Base-by-base conservation (phyloP, 495 filamentous ascomycete genomes). In the Talaromyces nanjingensis region DNA sequence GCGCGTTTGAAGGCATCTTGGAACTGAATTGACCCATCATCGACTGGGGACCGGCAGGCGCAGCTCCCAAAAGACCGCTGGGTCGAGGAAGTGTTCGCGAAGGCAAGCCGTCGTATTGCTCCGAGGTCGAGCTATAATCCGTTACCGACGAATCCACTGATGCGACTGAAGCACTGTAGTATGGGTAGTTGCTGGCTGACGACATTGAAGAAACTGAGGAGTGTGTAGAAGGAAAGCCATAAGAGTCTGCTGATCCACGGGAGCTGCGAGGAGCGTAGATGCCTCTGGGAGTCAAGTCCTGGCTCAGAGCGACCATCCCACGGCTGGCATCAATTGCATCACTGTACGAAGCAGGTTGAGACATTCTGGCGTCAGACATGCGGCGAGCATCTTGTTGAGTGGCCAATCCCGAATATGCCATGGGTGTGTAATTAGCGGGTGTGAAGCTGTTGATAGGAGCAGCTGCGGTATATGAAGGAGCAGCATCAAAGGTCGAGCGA, bases 11-110 rank as follows among this genome's bases (percentile, higher is more conserved):
- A 9, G 91, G 91, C 56, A 97, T 88, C 74, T 97, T 98, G 53
- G 94, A 97, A 80, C 91, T 97, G 80, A 98, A 98, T 66, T 96
- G 93, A 56, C 91, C 87, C 94, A 98, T 98, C 91, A 98, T 97
- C 3, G 92, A 93, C 71, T 94, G 91, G 14, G 92, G 93, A 33
- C 92, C 92, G 0, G 91, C 91, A 33, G 91, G 91, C 6, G 81
- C 76, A 76, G 69, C 85, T 62, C 81, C 85, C 64, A 96, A 77
- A 34, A 96, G 78, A 39, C 81, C 85, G 20, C 85, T 84, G 7
- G 93, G 91, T 65, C 91, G 83, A 3, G 93, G 93, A 2, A 97
- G 81, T 9, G 93, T 93, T 53, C 92, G 84, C 55, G 91, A 92
- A 59, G 71, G 37, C 79, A 84, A 47, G 85, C 80, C 16, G 65